Percentiles rank a stretch among this genome's conserved stretches.
Conservation (phyloP, 1,284 basidiomycete species). For the Veloboletus limbatus region DNA sequence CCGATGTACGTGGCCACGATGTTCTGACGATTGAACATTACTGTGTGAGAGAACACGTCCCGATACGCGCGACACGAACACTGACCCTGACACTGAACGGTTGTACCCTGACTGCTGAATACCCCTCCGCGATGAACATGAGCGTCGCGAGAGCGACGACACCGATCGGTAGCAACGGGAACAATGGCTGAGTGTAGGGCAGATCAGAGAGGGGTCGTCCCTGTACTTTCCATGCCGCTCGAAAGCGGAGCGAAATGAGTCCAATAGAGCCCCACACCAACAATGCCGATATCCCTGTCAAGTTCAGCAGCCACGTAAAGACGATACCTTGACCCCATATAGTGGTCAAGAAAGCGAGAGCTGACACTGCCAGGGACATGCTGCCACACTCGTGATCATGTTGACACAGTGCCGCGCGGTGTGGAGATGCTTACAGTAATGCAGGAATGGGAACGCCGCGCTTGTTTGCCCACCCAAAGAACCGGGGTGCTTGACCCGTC, state of each 20-base stretch:
- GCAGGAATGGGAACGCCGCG: constrained; percentile 62
- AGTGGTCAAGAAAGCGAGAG: constrained; percentile 50
- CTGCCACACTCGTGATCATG: constrained; percentile 26
- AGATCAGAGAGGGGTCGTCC: constrained; percentile 41
- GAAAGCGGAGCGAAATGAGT: constrained; percentile 50
- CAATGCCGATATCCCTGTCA: constrained; percentile 68
- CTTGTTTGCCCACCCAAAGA: constrained; percentile 53
- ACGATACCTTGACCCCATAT: constrained; percentile 55
- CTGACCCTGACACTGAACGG: constrained; percentile 37
- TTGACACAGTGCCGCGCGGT: neutral
- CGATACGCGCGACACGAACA: neutral
- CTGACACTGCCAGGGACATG: constrained; percentile 44
- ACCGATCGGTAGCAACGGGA: constrained; percentile 44
- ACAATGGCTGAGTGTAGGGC: constrained; percentile 48
- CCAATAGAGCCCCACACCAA: constrained; percentile 64
- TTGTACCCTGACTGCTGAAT: constrained; percentile 37
- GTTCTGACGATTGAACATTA: constrained; percentile 30
- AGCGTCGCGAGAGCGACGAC: constrained; percentile 43
- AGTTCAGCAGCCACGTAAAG: constrained; percentile 61
- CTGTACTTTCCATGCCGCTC: constrained; percentile 43
- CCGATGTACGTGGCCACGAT: constrained; percentile 44
- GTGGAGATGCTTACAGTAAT: constrained; percentile 38
- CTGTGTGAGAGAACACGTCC: neutral
- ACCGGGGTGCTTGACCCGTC: constrained; percentile 45
- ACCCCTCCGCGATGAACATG: constrained; percentile 53